Percentiles rank a stretch among this genome's conserved stretches.
Evolutionary conservation across 345 rosid genomes (phyloP).

Genomic region (Hypericum perforatum): DNA sequence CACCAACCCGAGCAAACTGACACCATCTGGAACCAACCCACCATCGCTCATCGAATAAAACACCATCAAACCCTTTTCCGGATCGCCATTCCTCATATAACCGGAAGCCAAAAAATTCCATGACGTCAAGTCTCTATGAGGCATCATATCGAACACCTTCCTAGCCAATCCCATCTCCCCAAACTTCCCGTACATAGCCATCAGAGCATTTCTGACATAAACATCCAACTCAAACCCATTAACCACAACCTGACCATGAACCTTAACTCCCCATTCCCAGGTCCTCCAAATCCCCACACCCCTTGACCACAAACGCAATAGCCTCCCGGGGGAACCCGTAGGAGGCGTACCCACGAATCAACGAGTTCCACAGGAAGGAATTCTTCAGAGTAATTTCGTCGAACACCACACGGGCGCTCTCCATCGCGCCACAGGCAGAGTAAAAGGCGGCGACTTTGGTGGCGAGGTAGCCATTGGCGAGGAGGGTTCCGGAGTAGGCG

Average conservation of each 20-base stretch:
- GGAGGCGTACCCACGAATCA: constrained; percentile 23
- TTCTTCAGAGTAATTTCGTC: constrained; percentile 15
- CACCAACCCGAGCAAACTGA: background rate
- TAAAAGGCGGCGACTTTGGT: constrained; percentile 22
- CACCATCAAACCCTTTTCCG: too few relatives aligned
- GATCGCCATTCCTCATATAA: constrained; percentile 15
- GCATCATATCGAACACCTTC: constrained; percentile 25
- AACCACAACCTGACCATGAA: constrained; percentile 15
- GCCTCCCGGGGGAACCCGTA: constrained; percentile 11
- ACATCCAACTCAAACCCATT: constrained; percentile 14
- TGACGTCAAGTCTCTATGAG: constrained; percentile 16
- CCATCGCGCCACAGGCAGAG: constrained; percentile 15
- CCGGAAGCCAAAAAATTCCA: constrained; percentile 19
- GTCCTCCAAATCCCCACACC: constrained; percentile 14
- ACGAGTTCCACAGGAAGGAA: constrained; percentile 23
- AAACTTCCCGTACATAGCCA: constrained; percentile 13
- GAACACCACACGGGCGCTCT: too few relatives aligned
- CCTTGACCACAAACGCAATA: constrained; percentile 18
- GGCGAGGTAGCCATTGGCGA: constrained; percentile 8
- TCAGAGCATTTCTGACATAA: constrained; percentile 14
- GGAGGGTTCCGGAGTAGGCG: constrained; percentile 13
- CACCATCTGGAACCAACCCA: too few relatives aligned
- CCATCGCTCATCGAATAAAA: too few relatives aligned
- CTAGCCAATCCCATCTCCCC: constrained; percentile 6
- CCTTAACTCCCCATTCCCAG: constrained; percentile 15